Conservation (phyloP, 345 rosid species). For the Diplotaxis tenuifolia region DNA sequence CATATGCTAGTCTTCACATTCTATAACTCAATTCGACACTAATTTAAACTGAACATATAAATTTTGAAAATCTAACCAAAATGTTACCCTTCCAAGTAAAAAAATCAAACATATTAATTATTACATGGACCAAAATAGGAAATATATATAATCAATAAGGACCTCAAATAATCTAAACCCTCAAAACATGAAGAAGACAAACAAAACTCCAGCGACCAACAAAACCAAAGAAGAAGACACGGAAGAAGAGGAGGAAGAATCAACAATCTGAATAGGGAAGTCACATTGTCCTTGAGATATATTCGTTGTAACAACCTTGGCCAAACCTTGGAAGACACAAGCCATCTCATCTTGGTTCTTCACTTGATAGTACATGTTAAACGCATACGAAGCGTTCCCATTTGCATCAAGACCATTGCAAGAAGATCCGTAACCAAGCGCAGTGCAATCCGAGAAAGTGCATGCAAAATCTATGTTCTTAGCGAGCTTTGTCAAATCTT, state of each 20-base stretch:
- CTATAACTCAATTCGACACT: not conserved
- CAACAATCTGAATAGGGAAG: slow-evolving; percentile 59
- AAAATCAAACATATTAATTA: not conserved
- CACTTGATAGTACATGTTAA: slow-evolving; percentile 67
- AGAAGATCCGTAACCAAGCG: slow-evolving; percentile 58
- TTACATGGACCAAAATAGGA: not conserved
- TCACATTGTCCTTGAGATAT: slow-evolving; percentile 67
- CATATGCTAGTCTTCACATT: not conserved
- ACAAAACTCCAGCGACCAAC: slow-evolving; percentile 25
- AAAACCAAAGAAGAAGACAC: not conserved
- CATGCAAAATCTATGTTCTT: slow-evolving; percentile 67
- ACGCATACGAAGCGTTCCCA: slow-evolving; percentile 67
- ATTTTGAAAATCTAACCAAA: not conserved
- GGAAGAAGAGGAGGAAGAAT: slow-evolving; percentile 32
- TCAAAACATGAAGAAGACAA: slow-evolving; percentile 1
- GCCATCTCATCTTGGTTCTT: slow-evolving; percentile 56
- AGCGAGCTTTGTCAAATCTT: slow-evolving; percentile 60
- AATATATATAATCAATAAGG: not conserved
- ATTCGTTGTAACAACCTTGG: slow-evolving; percentile 46
- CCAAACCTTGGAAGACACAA: slow-evolving; percentile 65
- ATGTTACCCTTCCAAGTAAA: not conserved
- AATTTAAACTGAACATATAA: not conserved
- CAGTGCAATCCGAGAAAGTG: slow-evolving; percentile 54
- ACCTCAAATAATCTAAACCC: not conserved
- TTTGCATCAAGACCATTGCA: slow-evolving; percentile 57